phyloP scores from a whole-genome alignment of 129 eudicot genomes.

The Flaveria brownii region DNA sequence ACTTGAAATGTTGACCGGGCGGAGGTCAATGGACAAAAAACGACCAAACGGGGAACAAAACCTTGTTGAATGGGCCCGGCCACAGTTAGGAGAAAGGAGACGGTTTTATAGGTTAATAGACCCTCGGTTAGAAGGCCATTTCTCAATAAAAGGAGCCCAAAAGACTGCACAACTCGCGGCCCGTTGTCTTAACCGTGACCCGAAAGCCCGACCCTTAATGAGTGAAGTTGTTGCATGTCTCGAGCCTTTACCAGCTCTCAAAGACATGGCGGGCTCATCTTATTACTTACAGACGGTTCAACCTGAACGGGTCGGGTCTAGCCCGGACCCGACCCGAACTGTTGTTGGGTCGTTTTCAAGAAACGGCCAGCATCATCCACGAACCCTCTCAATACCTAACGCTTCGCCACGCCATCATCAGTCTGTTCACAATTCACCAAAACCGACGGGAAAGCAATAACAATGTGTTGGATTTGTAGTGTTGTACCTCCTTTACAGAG shows the following conservation, averaged over 20 bases:
- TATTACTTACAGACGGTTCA: constrained; percentile 47
- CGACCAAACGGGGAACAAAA: constrained; percentile 62
- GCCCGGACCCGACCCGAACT: constrained; percentile 51
- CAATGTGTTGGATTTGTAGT: not conserved
- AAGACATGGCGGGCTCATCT: constrained; percentile 68
- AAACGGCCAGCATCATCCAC: constrained; percentile 62
- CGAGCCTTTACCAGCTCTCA: constrained; percentile 57
- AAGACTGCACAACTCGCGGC: constrained; percentile 62
- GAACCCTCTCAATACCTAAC: constrained; percentile 78
- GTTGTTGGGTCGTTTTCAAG: constrained; percentile 48
- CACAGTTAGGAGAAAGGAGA: constrained; percentile 48
- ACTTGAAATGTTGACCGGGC: constrained; percentile 58
- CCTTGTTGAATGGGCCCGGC: constrained; percentile 72
- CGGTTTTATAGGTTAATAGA: constrained; percentile 55
- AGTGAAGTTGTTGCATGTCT: constrained; percentile 57
- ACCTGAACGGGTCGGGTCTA: constrained; percentile 46
- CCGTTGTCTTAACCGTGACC: constrained; percentile 62
- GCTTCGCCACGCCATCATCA: constrained; percentile 80
- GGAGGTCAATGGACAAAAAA: constrained; percentile 65
- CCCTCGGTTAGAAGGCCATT: constrained; percentile 61
- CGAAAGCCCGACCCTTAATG: constrained; percentile 57
- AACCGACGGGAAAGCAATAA: constrained; percentile 60
- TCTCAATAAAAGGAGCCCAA: constrained; percentile 62
- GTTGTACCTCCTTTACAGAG: not conserved
- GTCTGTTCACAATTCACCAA: constrained; percentile 52